These are phyloP conservation scores for Backusella psychrophila DNA, from an alignment of 192 early-diverging fungal species.

Conservation along the genomic window DNA sequence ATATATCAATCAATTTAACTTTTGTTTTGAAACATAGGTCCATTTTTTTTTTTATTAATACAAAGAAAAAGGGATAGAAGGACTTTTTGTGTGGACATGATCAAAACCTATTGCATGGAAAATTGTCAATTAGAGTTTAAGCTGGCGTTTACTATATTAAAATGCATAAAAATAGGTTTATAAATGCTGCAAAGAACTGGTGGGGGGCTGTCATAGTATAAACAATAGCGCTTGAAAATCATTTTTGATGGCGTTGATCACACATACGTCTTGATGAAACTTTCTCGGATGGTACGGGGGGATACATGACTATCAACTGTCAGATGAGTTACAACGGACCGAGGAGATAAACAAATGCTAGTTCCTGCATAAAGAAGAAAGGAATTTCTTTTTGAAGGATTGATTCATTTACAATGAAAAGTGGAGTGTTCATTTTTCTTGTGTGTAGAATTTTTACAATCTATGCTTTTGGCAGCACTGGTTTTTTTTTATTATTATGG, in stretches of 20 bases:
- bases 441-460: too few species aligned
- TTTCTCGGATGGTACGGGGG: background rate
- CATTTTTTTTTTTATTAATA: background rate
- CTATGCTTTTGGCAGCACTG: too few species aligned
- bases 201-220: background rate
- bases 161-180: background rate
- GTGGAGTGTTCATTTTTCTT: too few species aligned
- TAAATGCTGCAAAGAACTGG: background rate
- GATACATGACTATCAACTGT: background rate
- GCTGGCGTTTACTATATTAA: background rate
- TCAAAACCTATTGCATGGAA: background rate
- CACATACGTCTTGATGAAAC: background rate
- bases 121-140: slow-evolving; percentile 1
- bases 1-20: background rate
- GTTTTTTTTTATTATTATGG: too few species aligned
- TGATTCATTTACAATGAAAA: background rate
- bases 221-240: background rate
- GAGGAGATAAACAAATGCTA: background rate
- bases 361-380: background rate
- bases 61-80: background rate
- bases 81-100: background rate
- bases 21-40: background rate
- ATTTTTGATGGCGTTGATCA: background rate
- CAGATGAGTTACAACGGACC: background rate
- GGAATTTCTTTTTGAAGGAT: background rate